Evolutionary conservation across 2,329 filamentous ascomycete genomes (phyloP).

Genomic region (Fusarium sarcochroum): DNA sequence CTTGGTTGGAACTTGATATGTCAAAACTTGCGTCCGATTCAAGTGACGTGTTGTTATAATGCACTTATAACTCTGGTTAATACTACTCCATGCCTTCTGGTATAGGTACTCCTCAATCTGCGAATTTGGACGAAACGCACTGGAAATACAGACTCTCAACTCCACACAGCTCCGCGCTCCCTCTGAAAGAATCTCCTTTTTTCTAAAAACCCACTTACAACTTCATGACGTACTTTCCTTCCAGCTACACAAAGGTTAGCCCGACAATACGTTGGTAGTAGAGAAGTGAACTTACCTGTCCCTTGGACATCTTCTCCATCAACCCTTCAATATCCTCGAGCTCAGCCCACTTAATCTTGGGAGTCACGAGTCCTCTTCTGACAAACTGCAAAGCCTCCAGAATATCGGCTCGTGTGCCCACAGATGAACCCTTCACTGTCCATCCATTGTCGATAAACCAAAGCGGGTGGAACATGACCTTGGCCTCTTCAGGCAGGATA

Average conservation of each 20-base stretch:
- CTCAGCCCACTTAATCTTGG: constrained; percentile 27
- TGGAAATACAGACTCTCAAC: not conserved
- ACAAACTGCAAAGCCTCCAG: constrained; percentile 60
- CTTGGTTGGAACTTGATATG: too few species aligned
- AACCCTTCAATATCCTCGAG: constrained; percentile 34
- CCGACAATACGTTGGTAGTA: not conserved
- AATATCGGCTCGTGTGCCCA: constrained; percentile 57
- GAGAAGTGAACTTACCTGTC: constrained; percentile 15
- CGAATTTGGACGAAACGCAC: not conserved
- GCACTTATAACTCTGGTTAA: too few species aligned
- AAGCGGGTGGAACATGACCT: constrained; percentile 52
- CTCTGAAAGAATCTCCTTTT: rapidly evolving
- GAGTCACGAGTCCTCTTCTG: constrained; percentile 28
- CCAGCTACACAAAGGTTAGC: constrained; percentile 1
- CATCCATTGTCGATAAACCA: constrained; percentile 55
- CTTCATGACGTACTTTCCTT: constrained; percentile 39
- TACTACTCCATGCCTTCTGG: too few species aligned
- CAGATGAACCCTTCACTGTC: constrained; percentile 53
- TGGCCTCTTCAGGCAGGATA: constrained; percentile 49
- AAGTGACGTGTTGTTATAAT: too few species aligned
- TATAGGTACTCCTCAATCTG: not conserved
- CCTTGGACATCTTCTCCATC: constrained; percentile 35
- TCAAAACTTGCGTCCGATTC: too few species aligned
- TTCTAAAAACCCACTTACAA: not conserved
- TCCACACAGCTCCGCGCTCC: not conserved